Conservation (phyloP, 768 basidiomycete genomes). For the Suillus sp. region DNA sequence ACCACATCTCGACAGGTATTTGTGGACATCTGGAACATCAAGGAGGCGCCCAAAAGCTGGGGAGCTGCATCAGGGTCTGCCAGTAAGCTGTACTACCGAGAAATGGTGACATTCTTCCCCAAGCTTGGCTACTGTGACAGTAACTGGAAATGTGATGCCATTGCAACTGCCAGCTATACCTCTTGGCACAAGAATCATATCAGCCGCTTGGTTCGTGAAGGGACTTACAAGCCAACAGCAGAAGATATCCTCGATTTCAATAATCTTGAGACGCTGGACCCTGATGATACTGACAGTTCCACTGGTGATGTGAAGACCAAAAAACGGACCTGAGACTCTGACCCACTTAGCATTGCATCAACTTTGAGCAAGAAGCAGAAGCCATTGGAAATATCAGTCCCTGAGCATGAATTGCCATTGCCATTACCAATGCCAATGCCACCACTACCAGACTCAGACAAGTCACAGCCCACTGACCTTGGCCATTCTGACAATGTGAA, state of each 20-base stretch:
- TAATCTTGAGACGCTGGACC: background rate
- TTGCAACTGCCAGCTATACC: background rate
- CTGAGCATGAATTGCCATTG: too few relatives aligned
- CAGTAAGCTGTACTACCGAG: conserved; percentile 1
- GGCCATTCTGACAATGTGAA: too few relatives aligned
- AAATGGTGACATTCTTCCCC: conserved; percentile 1
- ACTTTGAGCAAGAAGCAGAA: background rate
- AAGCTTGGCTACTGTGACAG: background rate
- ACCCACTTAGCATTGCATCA: background rate
- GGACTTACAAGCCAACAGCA: background rate
- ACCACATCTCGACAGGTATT: background rate
- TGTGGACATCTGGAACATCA: background rate
- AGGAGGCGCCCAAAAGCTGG: background rate
- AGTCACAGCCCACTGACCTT: too few relatives aligned
- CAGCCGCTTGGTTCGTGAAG: background rate
- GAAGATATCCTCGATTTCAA: background rate
- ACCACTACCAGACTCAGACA: background rate
- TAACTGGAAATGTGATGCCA: background rate
- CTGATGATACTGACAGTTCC: background rate
- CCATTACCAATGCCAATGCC: too few relatives aligned
- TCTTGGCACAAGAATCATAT: background rate
- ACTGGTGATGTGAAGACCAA: too few relatives aligned
- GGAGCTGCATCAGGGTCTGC: background rate
- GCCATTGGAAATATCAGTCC: background rate
- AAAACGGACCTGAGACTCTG: background rate